A percentile compares a stretch with the other conserved stretches of the same genome.
phyloP scores from a whole-genome alignment of 306 rosid genomes.

The Lotus japonicus region DNA sequence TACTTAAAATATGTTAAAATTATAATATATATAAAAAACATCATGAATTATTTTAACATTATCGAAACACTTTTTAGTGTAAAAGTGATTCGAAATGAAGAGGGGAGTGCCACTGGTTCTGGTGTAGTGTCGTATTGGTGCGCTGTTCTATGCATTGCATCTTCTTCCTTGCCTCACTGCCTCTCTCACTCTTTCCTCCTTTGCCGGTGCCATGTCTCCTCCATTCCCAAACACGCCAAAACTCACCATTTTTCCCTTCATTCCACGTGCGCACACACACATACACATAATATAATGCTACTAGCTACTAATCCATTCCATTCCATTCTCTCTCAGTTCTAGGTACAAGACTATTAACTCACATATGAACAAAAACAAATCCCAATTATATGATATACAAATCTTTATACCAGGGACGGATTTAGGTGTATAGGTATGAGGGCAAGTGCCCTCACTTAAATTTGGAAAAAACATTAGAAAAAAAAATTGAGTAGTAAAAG shows the following conservation, averaged over 20 bases:
- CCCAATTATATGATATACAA: too few species aligned
- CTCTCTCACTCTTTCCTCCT: constrained; percentile 40
- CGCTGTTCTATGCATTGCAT: constrained; percentile 54
- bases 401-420: too few species aligned
- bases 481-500: too few species aligned
- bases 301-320: too few species aligned
- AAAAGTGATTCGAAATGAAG: not conserved
- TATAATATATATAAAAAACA: too few species aligned
- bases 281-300: too few species aligned
- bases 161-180: constrained; percentile 9
- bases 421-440: too few species aligned
- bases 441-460: too few species aligned
- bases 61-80: too few species aligned
- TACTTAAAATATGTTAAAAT: too few species aligned
- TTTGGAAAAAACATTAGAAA: too few species aligned
- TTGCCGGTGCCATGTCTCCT: constrained; percentile 73
- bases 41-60: too few species aligned
- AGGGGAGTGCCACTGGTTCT: constrained; percentile 12
- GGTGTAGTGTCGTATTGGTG: constrained; percentile 29
- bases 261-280: constrained; percentile 20
- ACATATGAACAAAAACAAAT: not conserved
- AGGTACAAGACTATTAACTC: not conserved
- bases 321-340: not conserved
- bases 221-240: constrained; percentile 47
- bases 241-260: constrained; percentile 20